Evolutionary conservation across 2,329 filamentous ascomycete genomes (phyloP).

Genomic region (Monilinia vaccinii-corymbosi): DNA sequence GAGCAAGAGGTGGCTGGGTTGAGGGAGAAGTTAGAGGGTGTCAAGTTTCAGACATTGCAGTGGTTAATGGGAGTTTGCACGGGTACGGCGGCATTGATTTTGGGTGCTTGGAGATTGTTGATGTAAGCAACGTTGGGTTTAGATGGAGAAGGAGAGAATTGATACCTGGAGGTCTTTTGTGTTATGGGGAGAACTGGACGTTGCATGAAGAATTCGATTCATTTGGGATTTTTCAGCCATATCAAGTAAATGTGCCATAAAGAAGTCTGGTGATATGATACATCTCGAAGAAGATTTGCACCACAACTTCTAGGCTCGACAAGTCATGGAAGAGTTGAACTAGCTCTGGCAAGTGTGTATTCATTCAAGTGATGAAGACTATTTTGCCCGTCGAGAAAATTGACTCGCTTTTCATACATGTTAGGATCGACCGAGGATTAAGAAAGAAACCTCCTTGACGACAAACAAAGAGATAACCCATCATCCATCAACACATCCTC

Average conservation of each 20-base stretch:
- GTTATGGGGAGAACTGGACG: neutral
- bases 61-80: conserved; percentile 88
- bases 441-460: too few species aligned
- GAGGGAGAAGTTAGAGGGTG: conserved; percentile 85
- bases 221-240: neutral
- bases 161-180: neutral
- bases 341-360: too few species aligned
- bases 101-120: conserved; percentile 62
- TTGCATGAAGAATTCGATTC: neutral
- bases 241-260: neutral
- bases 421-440: too few species aligned
- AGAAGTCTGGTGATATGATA: neutral
- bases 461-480: too few species aligned
- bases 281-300: neutral
- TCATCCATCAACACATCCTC: too few species aligned
- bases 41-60: conserved; percentile 96
- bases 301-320: too few species aligned
- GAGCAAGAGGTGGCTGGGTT: conserved; percentile 92
- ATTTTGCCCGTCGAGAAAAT: neutral
- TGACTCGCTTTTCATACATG: too few species aligned
- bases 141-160: neutral
- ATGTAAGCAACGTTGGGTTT: conserved; percentile 39
- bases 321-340: neutral
- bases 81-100: conserved; percentile 55
- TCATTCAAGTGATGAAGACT: neutral